phyloP scores from a whole-genome alignment of 2,329 filamentous ascomycete species.

The Penicillium italicum region DNA sequence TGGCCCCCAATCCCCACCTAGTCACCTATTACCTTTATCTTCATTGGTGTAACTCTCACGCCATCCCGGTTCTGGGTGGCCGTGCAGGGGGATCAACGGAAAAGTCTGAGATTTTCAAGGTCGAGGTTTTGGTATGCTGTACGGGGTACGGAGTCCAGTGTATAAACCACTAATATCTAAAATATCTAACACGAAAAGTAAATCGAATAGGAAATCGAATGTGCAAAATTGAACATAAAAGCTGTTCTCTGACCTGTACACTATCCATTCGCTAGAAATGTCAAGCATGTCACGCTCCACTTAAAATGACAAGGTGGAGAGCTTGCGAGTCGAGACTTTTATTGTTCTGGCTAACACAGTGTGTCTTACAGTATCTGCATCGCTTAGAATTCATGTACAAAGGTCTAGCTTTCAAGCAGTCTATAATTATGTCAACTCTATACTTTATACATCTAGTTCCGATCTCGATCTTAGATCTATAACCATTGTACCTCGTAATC shows the following conservation, averaged over 20 bases:
- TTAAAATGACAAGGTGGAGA: background rate
- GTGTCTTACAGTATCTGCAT: background rate
- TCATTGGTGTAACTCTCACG: constrained; percentile 17
- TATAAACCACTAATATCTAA: background rate
- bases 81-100: constrained; percentile 17
- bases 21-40: constrained; percentile 10
- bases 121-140: background rate
- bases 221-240: too few species aligned
- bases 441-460: too few species aligned
- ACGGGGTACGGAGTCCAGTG: background rate
- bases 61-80: constrained; percentile 21
- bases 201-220: too few species aligned
- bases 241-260: background rate
- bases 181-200: background rate
- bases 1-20: constrained; percentile 6
- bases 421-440: background rate
- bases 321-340: background rate
- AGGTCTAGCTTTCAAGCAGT: background rate
- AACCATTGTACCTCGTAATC: background rate
- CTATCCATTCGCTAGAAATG: background rate
- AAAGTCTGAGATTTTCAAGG: constrained; percentile 8
- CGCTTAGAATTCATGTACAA: background rate
- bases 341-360: background rate
- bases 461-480: background rate
- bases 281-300: constrained; percentile 3